Evolutionary conservation across 257 asterid species (phyloP), one percentile per base, ranked within the genome.

Genomic region (Nicotiana sylvestris): DNA sequence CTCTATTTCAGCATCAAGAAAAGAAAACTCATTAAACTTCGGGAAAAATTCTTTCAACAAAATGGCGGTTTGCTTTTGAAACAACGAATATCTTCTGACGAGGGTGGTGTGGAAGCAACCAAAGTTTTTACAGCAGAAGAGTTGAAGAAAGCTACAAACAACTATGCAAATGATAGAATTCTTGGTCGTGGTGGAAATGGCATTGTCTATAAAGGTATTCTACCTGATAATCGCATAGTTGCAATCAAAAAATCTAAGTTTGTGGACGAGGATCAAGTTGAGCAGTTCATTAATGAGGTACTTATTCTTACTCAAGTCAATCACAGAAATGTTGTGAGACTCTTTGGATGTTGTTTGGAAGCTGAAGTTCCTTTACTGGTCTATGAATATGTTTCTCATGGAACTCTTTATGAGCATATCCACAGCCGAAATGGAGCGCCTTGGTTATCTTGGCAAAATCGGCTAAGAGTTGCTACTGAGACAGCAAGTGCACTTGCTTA

Each of bases 231-330:
- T 2, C 87, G 53, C 32, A 64, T 87, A 0, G 93, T 92, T 2
- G 95, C 97, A 2, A 82, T 93, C 3, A 93, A 91, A 35, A 91
- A 89, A 79, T 90, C 93, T 0, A 85, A 82, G 43, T 15, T 88
- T 2, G 86, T 91, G 88, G 93, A 91, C 1, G 86, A 89, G 55
- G 77, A 46, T 25, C 93, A 90, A 27, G 87, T 93, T n/a, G 94
- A 91, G 72, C 87, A 85, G 82, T 93, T 93, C 88, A 91, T 93
- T 65, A 93, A 92, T 56, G 97, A 90, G 86, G 91, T 92, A 27
- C 77, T 89, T 25, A 90, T 93, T 76, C 82, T 91, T 64, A 86
- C 97, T 17, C 92, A 91, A 58, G 80, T 93, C 49, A 90, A 90
- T 55, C 96, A 91, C 16, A 55, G 94, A 13, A 89, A 91, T 2